Conservation (phyloP, 2,329 filamentous ascomycete genomes). For the Fusarium sp. region DNA sequence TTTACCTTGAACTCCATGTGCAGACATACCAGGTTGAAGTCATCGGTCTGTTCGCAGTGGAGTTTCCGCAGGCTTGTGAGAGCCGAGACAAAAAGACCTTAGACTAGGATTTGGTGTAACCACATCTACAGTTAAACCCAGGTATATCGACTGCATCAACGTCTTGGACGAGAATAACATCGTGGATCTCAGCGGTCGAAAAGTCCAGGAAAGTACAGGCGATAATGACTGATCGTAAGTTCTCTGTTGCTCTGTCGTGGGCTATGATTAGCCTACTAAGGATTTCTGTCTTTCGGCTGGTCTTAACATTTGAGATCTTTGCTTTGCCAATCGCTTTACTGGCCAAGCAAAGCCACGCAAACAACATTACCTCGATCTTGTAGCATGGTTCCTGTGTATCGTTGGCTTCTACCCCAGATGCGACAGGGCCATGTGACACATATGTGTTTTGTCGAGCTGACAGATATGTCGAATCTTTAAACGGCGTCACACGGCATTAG, state of each 20-base stretch:
- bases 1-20: too few species aligned
- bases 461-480: slow-evolving; percentile 25
- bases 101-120: background rate
- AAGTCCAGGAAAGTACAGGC: background rate
- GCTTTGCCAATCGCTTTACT: slow-evolving; percentile 18
- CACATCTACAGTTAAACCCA: background rate
- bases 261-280: background rate
- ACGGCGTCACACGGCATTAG: slow-evolving; percentile 3
- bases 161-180: background rate
- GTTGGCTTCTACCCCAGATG: slow-evolving; percentile 31
- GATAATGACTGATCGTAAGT: background rate
- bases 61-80: background rate
- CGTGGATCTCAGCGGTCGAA: background rate
- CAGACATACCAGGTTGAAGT: too few species aligned
- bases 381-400: slow-evolving; percentile 22
- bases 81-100: background rate
- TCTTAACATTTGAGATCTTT: background rate
- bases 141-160: background rate
- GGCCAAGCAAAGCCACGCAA: slow-evolving; percentile 17
- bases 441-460: slow-evolving; percentile 43
- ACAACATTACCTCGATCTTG: slow-evolving; percentile 18
- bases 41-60: background rate
- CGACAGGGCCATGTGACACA: slow-evolving; percentile 17
- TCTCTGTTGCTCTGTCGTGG: background rate
- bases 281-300: background rate